A percentile compares a stretch with the other conserved stretches of the same genome.
Evolutionary conservation across 345 rosid genomes (phyloP).

Genomic region (Populus alba): DNA sequence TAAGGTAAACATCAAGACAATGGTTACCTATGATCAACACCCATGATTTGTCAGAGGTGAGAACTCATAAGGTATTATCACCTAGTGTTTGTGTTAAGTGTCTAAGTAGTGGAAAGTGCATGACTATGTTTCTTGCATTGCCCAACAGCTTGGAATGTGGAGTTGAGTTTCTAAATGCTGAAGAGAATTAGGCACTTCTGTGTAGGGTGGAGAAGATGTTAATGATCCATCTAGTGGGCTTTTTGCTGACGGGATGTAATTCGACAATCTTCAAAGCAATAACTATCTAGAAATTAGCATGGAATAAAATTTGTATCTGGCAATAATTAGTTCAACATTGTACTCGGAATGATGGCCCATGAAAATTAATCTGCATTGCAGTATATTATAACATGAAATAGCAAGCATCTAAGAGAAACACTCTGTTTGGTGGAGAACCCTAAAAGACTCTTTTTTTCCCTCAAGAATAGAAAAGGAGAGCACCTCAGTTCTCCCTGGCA

Average conservation of each 20-base stretch:
- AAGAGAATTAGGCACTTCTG: not conserved
- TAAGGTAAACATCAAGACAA: not conserved
- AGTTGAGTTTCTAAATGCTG: not conserved
- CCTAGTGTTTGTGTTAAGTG: not conserved
- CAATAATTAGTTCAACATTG: not conserved
- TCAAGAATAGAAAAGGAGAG: not conserved
- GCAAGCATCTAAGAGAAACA: not conserved
- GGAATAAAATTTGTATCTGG: not conserved
- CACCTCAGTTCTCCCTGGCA: constrained; percentile 99
- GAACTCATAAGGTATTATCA: not conserved
- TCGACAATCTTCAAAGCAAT: not conserved
- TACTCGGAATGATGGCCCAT: not conserved
- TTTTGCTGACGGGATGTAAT: not conserved
- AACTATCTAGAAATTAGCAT: not conserved
- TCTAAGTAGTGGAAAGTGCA: not conserved
- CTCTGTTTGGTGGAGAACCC: not conserved
- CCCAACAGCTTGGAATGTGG: not conserved
- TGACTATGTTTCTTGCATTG: not conserved
- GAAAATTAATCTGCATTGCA: not conserved
- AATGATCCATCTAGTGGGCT: too few species aligned
- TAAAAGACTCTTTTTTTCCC: not conserved
- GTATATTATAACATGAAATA: not conserved
- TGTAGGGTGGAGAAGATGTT: not conserved
- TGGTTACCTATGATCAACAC: not conserved
- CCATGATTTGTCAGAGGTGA: not conserved